Conservation (phyloP, 352 stramenopile species). For the Phytopythium chamaehyphon region DNA sequence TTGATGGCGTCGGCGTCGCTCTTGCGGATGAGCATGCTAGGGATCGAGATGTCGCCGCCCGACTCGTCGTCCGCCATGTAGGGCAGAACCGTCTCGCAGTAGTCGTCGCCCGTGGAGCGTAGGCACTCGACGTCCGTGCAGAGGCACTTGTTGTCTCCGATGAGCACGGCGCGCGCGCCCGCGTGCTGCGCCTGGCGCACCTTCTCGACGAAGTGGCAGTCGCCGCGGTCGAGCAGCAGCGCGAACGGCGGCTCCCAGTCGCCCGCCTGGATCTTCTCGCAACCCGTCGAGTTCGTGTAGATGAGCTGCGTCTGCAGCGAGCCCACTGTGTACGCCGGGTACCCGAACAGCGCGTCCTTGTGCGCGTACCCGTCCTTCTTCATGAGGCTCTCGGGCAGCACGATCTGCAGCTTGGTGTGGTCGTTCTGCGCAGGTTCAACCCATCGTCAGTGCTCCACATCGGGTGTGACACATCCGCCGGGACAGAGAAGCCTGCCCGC, state of each 20-base stretch:
- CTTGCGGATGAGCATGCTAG: slow-evolving; percentile 95
- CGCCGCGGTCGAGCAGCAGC: slow-evolving; percentile 94
- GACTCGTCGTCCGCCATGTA: slow-evolving; percentile 94
- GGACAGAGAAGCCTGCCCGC: slow-evolving; percentile 1
- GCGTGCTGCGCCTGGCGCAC: slow-evolving; percentile 90
- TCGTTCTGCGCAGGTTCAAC: slow-evolving; percentile 46
- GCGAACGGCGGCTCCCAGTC: slow-evolving; percentile 93
- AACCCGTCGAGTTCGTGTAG: slow-evolving; percentile 77
- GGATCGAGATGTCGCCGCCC: slow-evolving; percentile 96
- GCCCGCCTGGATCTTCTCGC: slow-evolving; percentile 72
- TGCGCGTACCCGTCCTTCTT: slow-evolving; percentile 94
- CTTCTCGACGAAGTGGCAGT: slow-evolving; percentile 97
- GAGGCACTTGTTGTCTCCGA: slow-evolving; percentile 96
- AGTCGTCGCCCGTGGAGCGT: slow-evolving; percentile 63
- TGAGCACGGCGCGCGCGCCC: slow-evolving; percentile 92
- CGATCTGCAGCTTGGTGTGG: slow-evolving; percentile 87
- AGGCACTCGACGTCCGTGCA: slow-evolving; percentile 86
- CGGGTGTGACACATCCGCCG: neutral
- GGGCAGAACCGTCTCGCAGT: slow-evolving; percentile 87
- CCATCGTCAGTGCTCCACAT: slow-evolving; percentile 6
- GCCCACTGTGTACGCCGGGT: slow-evolving; percentile 90
- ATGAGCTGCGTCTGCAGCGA: slow-evolving; percentile 88
- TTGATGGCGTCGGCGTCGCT: slow-evolving; percentile 94
- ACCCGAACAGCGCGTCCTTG: slow-evolving; percentile 96
- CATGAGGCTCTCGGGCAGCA: slow-evolving; percentile 86